phyloP scores from a whole-genome alignment of 2,329 filamentous ascomycete species.

The Orbilia javanica region DNA sequence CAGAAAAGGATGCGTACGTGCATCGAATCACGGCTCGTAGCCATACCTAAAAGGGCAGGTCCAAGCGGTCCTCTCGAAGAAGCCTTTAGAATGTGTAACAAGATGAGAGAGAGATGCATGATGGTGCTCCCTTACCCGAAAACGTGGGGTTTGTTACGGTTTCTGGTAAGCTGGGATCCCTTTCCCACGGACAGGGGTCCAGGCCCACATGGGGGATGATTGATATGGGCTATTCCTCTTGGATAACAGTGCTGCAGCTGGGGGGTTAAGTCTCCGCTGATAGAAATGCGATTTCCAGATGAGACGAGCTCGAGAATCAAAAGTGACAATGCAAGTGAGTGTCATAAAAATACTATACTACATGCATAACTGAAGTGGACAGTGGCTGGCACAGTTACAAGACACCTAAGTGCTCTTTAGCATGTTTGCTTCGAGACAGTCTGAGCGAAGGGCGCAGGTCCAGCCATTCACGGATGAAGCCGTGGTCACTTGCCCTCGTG shows the following conservation, averaged over 20 bases:
- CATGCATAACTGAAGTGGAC: not conserved
- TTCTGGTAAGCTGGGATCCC: constrained; percentile 19
- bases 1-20: constrained; percentile 56
- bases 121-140: constrained; percentile 15
- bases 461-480: constrained; percentile 12
- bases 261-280: constrained; percentile 14
- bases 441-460: not conserved
- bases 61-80: constrained; percentile 17
- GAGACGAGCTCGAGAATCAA: not conserved
- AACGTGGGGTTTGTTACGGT: constrained; percentile 32
- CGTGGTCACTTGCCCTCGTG: constrained; percentile 19
- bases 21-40: constrained; percentile 36
- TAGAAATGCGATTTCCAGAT: not conserved
- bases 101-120: constrained; percentile 14
- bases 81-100: constrained; percentile 33
- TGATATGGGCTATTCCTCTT: constrained; percentile 14
- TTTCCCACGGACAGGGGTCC: not conserved
- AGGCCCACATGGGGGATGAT: constrained; percentile 1
- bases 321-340: constrained; percentile 22
- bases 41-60: constrained; percentile 38
- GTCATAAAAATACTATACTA: not conserved
- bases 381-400: constrained; percentile 1
- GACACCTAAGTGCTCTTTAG: not conserved
- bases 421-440: constrained; percentile 18
- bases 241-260: not conserved